These are phyloP conservation scores for Boletales sp. DNA, from an alignment of 768 basidiomycete genomes.

Conservation along the genomic window DNA sequence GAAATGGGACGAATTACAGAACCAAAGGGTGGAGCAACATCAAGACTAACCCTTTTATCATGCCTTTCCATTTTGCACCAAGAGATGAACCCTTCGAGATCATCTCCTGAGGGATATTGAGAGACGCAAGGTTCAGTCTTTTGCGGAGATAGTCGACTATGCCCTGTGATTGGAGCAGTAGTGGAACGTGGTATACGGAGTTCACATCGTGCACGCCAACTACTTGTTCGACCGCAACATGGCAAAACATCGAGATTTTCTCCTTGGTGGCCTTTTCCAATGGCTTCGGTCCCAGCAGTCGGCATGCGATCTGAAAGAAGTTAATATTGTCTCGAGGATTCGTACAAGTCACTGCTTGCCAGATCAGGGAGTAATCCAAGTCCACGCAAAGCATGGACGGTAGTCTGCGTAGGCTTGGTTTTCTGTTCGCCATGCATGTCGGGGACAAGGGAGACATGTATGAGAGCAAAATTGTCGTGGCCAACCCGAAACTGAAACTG, in stretches of 20 bases:
- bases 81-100: constrained; percentile 59
- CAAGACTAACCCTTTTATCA: constrained; percentile 70
- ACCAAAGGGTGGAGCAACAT: not conserved
- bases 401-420: constrained; percentile 98
- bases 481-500: constrained; percentile 99
- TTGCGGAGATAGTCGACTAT: constrained; percentile 80
- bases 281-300: constrained; percentile 74
- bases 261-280: constrained; percentile 84
- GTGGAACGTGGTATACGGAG: constrained; percentile 95
- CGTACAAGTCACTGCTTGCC: constrained; percentile 41
- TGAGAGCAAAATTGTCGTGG: constrained; percentile 91
- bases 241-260: constrained; percentile 99
- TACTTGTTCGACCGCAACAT: constrained; percentile 85
- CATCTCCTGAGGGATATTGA: constrained; percentile 56
- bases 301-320: constrained; percentile 79
- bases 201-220: constrained; percentile 95
- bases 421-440: constrained; percentile 99
- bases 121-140: constrained; percentile 66
- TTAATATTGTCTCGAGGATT: not conserved
- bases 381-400: constrained; percentile 89
- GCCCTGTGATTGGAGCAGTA: constrained; percentile 90
- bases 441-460: constrained; percentile 97
- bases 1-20: constrained; percentile 2
- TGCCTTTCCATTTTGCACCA: constrained; percentile 72
- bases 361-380: constrained; percentile 91